Evolutionary conservation across 495 filamentous ascomycete species (phyloP), one percentile per base, ranked within the genome.

Genomic region (Xylaria grammica): DNA sequence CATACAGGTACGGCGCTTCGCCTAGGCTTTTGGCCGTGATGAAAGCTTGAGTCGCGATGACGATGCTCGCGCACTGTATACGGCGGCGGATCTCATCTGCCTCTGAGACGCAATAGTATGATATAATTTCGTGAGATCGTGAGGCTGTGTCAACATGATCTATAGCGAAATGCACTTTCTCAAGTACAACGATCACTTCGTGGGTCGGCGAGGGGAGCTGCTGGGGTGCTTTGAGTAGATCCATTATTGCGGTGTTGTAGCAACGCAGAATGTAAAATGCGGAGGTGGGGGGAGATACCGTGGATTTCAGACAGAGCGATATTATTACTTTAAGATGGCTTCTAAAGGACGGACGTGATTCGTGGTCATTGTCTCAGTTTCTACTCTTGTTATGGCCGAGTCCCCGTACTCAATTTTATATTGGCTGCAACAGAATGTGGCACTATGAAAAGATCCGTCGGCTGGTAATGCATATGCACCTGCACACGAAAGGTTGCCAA

Each of bases 61-160:
- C 65, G 40, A 86, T 82, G 9, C 77, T 82, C 20, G 83, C 83
- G 62, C 81, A 71, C 50, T 72, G 70, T 45, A 84, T 61, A 40
- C 81, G 72, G 4, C 60, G 27, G 40, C 60, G 42, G 4, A 84
- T 63, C n/a, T 79, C 73, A 2, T 71, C 58, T 4, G 63, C 62
- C 2, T 42, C 13, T 24, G 75, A 77, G 42, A 42, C 42, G 27
- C 59, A 26, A 32, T 62, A 34, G 32, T 66, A 66, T 5, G 58
- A 56, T 29, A 66, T 57, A 13, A 66, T 40, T 32, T 66, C 65
- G 24, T 66, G 58, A n/a, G 65, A 56, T 5, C 27, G 57, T 11
- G 58, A 52, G 50, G 20, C 30, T 17, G 65, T 66, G 51, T 66
- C 51, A 4, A 66, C 15, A 10, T 53, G 13, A 8, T 56, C 52